A percentile compares a stretch with the other conserved stretches of the same genome.
These are phyloP conservation scores for Alternaria brassicae DNA, from an alignment of 2,329 filamentous ascomycete species.

Conservation along the genomic window DNA sequence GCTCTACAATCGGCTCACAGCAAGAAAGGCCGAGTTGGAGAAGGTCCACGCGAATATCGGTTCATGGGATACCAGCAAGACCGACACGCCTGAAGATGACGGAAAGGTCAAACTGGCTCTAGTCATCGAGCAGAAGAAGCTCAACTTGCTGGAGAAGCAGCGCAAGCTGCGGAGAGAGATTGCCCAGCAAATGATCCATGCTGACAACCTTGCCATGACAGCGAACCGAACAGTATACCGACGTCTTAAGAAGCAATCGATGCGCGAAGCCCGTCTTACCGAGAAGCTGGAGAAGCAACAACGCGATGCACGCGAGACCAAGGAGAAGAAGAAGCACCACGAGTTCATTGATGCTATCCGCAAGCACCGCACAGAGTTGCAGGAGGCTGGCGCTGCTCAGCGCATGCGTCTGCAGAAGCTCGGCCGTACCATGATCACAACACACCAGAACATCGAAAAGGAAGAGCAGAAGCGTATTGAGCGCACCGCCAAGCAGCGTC, in stretches of 20 bases:
- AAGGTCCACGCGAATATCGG: conserved; percentile 83
- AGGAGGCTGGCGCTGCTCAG: conserved; percentile 70
- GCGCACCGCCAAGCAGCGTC: conserved; percentile 97
- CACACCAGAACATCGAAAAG: conserved; percentile 97
- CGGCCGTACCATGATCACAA: conserved; percentile 83
- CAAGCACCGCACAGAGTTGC: conserved; percentile 80
- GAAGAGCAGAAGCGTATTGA: conserved; percentile 99
- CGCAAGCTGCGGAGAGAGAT: conserved; percentile 84
- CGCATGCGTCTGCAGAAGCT: conserved; percentile 82
- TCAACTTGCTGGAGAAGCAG: conserved; percentile 88
- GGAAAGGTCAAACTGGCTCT: conserved; percentile 84
- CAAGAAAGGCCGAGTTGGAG: conserved; percentile 84
- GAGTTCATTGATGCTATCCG: conserved; percentile 90
- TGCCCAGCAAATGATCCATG: conserved; percentile 90
- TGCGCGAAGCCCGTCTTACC: conserved; percentile 93
- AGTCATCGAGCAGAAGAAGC: conserved; percentile 92
- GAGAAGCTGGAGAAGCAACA: conserved; percentile 99
- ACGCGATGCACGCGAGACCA: conserved; percentile 90
- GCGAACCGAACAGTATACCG: conserved; percentile 91
- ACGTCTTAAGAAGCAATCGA: conserved; percentile 94
- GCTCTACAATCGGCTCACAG: conserved; percentile 86
- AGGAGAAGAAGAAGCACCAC: conserved; percentile 96
- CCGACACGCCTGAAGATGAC: conserved; percentile 73
- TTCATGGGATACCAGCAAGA: conserved; percentile 79
- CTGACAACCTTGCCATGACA: conserved; percentile 96